Conservation (phyloP, 1,139 yeast species). For the Pichia sp. region DNA sequence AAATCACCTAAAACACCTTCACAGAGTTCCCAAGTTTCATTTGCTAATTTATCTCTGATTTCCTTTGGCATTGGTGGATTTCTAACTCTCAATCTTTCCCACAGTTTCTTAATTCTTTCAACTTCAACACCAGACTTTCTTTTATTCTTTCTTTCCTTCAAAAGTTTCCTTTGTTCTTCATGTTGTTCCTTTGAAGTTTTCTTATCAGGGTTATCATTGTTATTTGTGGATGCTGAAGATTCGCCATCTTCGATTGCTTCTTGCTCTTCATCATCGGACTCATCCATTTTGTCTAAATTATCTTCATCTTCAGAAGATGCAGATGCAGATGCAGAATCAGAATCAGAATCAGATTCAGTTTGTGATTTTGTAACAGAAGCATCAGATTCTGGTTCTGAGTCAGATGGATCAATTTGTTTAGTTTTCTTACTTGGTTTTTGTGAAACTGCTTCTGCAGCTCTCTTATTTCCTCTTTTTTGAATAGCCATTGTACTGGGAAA, state of each 20-base stretch:
- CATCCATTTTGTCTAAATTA: constrained; percentile 1
- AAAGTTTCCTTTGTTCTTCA: constrained; percentile 72
- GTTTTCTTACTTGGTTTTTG: constrained; percentile 18
- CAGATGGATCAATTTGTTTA: constrained; percentile 11
- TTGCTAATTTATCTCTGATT: constrained; percentile 69
- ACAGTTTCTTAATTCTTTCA: constrained; percentile 74
- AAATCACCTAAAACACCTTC: constrained; percentile 74
- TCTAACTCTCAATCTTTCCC: constrained; percentile 90
- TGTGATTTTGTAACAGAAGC: constrained; percentile 13
- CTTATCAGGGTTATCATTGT: constrained; percentile 30
- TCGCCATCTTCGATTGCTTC: constrained; percentile 21
- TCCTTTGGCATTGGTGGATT: constrained; percentile 75
- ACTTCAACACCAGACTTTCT: constrained; percentile 84
- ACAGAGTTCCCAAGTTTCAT: constrained; percentile 80
- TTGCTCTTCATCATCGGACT: constrained; percentile 10
- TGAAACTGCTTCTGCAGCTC: constrained; percentile 16
- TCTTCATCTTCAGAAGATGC: constrained; percentile 30
- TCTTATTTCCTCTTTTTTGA: constrained; percentile 20
- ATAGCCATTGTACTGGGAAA: constrained; percentile 16
- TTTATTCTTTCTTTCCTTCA: constrained; percentile 77
- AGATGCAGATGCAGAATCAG: constrained; percentile 7
- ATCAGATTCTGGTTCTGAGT: constrained; percentile 8
- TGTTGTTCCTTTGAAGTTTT: constrained; percentile 63
- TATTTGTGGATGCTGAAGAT: constrained; percentile 16
- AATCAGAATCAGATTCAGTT: constrained; percentile 9